These are phyloP conservation scores for Spatholobus suberectus DNA, from an alignment of 306 rosid species.

Conservation along the genomic window DNA sequence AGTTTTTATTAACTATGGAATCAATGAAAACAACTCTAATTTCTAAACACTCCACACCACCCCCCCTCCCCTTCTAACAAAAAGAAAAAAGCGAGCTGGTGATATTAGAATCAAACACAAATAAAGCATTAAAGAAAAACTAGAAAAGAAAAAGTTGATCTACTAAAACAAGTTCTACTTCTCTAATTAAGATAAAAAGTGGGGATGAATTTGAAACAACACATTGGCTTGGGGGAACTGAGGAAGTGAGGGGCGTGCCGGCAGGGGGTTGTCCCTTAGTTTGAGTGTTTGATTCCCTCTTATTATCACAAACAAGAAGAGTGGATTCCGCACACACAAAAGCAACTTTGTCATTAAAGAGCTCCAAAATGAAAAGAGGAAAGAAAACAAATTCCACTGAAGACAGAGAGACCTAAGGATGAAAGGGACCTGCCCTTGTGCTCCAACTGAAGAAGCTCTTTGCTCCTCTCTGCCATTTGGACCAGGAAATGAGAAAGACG, in stretches of 20 bases:
- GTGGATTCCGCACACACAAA: slow-evolving; percentile 52
- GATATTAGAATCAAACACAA: not conserved
- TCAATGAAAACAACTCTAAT: no score
- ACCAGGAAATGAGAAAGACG: no score
- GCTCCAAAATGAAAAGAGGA: not conserved
- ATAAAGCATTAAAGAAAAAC: not conserved
- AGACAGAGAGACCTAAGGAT: slow-evolving; percentile 52
- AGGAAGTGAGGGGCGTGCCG: no score
- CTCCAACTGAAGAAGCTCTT: slow-evolving; percentile 65
- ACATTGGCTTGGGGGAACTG: no score
- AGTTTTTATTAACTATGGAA: no score
- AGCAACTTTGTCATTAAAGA: not conserved
- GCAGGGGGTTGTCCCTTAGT: no score
- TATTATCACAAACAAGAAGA: slow-evolving; percentile 7
- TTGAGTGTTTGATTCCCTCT: no score
- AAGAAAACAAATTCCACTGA: not conserved
- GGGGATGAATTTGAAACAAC: no score
- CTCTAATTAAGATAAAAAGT: no score
- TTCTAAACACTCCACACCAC: not conserved
- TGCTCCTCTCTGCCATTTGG: no score
- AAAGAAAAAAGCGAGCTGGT: not conserved
- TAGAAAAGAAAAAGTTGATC: not conserved
- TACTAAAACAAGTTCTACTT: not conserved
- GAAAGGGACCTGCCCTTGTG: slow-evolving; percentile 52
- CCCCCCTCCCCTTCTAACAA: not conserved